Base-by-base conservation (phyloP, 2,329 filamentous ascomycete genomes). In the Calonectria pseudoreteaudii region DNA sequence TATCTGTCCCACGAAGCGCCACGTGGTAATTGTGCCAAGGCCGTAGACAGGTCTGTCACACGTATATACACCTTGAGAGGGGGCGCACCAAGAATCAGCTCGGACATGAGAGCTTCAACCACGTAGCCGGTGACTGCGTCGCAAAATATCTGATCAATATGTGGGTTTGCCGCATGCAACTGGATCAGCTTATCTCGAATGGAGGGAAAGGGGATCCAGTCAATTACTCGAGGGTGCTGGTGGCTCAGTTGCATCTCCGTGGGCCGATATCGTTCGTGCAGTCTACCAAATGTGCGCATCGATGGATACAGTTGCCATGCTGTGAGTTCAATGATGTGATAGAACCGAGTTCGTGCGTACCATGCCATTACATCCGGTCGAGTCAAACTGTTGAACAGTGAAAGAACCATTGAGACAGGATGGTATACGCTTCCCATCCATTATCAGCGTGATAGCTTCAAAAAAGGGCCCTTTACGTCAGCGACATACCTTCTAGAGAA, bases 291-390 rank as follows among this genome's bases (percentile, higher is more conserved):
- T 0, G 82, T 83, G 10, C 71, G 64, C 2, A 75, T 52, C 1
- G 80, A 83, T 6, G 82, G 82, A 23, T 76, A 83, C 1, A 83
- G 66, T 79, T 83, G 81, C 81, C 81, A 83, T 4, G 81, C 81
- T 3, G 81, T 83, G 56, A 83, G 79, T 60, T 83, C 82, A 44
- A 83, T 80, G 44, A 83, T 83, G 70, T 83, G 81, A 60, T 74
- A 83, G 73, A 83, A 83, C 7, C 82, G 77, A 2, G 82, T 84
- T 31, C 83, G 89, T 13, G 86, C 89, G 8, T 84, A 84, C 81
- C 81, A 83, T 1, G 81, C 78, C 77, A 84, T 84, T 38, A 82
- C 82, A 50, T 83, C 83, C 4, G 83, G 83, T 0, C 83, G 75
- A 0, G 82, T 83, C 65, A 84, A 79, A 74, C 82, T 83, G 70